phyloP scores from a whole-genome alignment of 345 rosid genomes.

The Brassica napus region DNA sequence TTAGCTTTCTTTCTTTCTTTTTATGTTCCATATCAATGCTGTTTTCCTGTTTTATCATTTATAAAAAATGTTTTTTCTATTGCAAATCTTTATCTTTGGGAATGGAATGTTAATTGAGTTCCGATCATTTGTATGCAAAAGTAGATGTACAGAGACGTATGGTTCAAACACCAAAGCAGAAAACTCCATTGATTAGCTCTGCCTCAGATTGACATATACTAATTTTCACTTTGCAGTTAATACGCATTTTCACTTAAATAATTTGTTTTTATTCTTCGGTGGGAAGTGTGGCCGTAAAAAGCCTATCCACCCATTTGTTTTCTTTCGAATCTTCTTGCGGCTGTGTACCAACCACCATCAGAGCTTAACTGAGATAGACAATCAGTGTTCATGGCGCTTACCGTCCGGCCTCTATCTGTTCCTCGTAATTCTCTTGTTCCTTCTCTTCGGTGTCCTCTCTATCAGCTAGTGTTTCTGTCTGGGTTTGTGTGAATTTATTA shows the following conservation, averaged over 20 bases:
- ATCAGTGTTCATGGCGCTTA: conserved; percentile 25
- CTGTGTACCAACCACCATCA: neutral
- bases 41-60: neutral
- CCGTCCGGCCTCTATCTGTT: conserved; percentile 1
- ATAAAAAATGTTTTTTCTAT: neutral
- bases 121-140: neutral
- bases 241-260: neutral
- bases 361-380: neutral
- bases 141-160: neutral
- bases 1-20: conserved; percentile 2
- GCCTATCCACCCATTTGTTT: conserved; percentile 6
- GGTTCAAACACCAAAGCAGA: neutral
- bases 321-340: neutral
- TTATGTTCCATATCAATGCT: conserved; percentile 4
- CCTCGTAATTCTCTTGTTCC: conserved; percentile 24
- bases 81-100: neutral
- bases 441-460: neutral
- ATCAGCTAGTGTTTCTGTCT: neutral
- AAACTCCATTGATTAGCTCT: neutral
- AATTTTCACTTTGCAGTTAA: neutral
- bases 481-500: neutral
- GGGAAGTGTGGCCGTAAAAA: conserved; percentile 17
- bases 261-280: neutral
- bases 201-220: neutral
- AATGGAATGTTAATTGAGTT: neutral